Percentiles rank a stretch among this genome's conserved stretches.
These are phyloP conservation scores for Pholiota conissans DNA, from an alignment of 768 basidiomycete genomes.

Conservation along the genomic window DNA sequence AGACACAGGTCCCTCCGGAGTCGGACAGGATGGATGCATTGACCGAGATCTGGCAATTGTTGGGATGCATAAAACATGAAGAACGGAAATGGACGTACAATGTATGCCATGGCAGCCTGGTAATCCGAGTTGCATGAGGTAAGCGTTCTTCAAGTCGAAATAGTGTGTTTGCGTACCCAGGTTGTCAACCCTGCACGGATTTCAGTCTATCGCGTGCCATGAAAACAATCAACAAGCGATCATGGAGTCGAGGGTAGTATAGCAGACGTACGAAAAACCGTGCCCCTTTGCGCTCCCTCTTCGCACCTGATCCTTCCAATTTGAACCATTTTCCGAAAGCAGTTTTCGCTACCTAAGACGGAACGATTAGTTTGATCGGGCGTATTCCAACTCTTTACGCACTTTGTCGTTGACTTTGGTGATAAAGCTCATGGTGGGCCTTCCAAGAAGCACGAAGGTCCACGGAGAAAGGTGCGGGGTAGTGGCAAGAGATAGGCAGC, in stretches of 20 bases:
- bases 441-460: neutral
- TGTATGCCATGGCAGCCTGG: conserved; percentile 83
- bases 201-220: conserved; percentile 52
- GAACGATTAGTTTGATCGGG: neutral
- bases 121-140: neutral
- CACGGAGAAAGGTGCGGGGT: neutral
- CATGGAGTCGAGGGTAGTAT: neutral
- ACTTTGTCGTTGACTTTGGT: neutral
- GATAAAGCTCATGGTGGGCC: neutral
- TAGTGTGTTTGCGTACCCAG: conserved; percentile 52
- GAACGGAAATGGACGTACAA: conserved; percentile 42
- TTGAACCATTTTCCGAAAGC: conserved; percentile 67
- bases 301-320: conserved; percentile 70
- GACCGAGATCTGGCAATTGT: conserved; percentile 65
- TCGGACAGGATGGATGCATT: conserved; percentile 79
- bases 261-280: conserved; percentile 48
- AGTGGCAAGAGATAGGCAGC: too few relatives aligned
- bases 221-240: neutral
- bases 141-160: conserved; percentile 6
- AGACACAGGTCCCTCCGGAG: conserved; percentile 82
- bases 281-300: conserved; percentile 61
- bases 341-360: conserved; percentile 46
- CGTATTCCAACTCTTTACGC: neutral
- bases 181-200: conserved; percentile 79
- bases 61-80: neutral